Evolutionary conservation across 2,329 filamentous ascomycete species (phyloP), one percentile per base, ranked within the genome.

Genomic region (Verruconis gallopava): DNA sequence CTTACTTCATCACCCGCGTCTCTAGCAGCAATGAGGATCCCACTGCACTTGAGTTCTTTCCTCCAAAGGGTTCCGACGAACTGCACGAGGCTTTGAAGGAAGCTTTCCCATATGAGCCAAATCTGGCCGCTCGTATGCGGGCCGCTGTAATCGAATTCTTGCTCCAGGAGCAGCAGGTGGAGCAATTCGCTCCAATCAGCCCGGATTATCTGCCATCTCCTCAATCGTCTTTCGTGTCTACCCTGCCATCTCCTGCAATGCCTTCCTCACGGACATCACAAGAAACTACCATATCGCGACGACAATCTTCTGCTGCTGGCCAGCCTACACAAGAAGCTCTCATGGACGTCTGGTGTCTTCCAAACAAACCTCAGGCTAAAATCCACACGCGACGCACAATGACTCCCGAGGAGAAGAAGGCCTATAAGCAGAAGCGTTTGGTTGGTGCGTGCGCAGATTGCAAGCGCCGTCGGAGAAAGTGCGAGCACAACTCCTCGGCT

Each of bases 141-240:
- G 55, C 60, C 33, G 59, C 59, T 30, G 54, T 58, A 37, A 60
- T 62, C 40, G 52, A 59, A 32, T 62, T 58, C 49, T 48, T 60
- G 21, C 44, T 60, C 40, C 48, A 56, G n/a, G 58, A 61, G 47
- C 53, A 53, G 38, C 45, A 53, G 22, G 49, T 49, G 17, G 55
- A 56, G 37, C 50, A 44, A 5, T 14, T 21, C 42, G 11, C 38
- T 12, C 38, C 38, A 37, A 37, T 40, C 25, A 12, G 12, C n/a
- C 6, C 21, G 21, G 40, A 45, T 5, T 45, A 45, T 18, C 44
- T 43, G 4, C 39, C 44, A 11, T 45, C 44, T 32, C 44, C 44
- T 9, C n/a, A 46, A 15, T 45, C 37, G 3, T 19, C 40, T 21
- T 41, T 46, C 36, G 18, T 37, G 4, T 44, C 33, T 32, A 43